Base-by-base conservation (phyloP, 352 stramenopile genomes). In the Pythium vanterpoolii region DNA sequence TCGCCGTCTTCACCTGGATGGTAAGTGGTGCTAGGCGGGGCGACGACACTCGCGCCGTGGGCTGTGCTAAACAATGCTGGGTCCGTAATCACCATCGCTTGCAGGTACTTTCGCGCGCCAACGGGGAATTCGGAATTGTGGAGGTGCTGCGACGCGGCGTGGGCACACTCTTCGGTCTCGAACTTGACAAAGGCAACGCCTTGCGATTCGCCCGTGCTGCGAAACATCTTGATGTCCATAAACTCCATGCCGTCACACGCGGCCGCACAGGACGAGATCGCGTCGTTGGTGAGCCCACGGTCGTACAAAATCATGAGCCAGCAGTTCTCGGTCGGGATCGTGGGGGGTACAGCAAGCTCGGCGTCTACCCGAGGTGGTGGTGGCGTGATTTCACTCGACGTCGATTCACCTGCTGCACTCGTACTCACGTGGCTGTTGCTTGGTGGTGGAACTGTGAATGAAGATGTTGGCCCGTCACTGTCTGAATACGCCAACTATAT, bases 141-240 rank as follows among this genome's bases (percentile, higher is more conserved):
- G 6, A 93, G 73, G 24, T 74, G 64, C 14, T 58, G 68, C 2
- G 80, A 71, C 7, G 83, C 85, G 13, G 79, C 69, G 0, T 62
- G 52, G 5, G 85, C 76, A 14, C 73, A 64, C 24, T 46, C 21
- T 16, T 90, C 79, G 14, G 58, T 79, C 14, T 81, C 65, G 50
- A 95, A 95, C 52, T 88, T 90, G 18, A 84, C 79, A 51, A 90
- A 92, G 2, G 80, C 81, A 11, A 93, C 73, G 23, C 81, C 80
- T 60, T 92, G 83, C 1, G 79, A 68, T 44, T 87, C 74, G 0
- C 77, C 75, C 0, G 75, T 86, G 45, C 72, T 87, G 46, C 74
- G 80, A 19, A 77, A 72, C 16, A 91, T 66, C 42, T 91, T 89
- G 51, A 95, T 90, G 48, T 95, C 83, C 52, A 95, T 72, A 43